Evolutionary conservation across 2,329 filamentous ascomycete genomes (phyloP).

Genomic region (Trichoderma atroviride): DNA sequence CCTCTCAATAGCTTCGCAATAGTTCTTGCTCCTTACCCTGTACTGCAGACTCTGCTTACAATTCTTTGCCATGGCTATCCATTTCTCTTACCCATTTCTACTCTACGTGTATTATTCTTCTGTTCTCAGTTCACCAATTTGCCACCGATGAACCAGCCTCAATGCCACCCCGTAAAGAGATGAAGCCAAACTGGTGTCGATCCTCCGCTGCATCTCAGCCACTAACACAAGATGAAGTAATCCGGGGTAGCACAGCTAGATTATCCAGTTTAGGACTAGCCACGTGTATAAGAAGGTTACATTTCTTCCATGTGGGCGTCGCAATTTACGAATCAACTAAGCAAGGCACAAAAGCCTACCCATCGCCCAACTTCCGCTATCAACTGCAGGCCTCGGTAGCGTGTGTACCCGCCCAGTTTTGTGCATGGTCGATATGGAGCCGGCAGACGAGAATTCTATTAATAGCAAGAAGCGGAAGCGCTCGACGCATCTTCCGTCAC

Average conservation of each 20-base stretch:
- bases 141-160: not conserved
- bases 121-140: not conserved
- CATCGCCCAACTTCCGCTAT: not conserved
- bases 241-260: conserved; percentile 1
- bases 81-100: not conserved
- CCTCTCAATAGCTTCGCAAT: not conserved
- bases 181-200: not conserved
- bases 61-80: not conserved
- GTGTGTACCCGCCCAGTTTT: not conserved
- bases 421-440: not conserved
- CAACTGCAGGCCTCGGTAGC: not conserved
- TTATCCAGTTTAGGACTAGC: not conserved
- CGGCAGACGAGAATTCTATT: not conserved
- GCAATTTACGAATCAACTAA: not conserved
- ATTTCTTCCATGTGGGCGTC: conserved; percentile 3
- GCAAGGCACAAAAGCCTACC: not conserved
- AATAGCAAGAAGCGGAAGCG: conserved; percentile 13
- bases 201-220: not conserved
- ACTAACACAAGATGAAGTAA: not conserved
- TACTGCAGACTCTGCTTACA: not conserved
- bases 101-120: not conserved
- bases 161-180: not conserved
- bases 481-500: not conserved
- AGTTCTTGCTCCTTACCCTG: not conserved
- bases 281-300: conserved; percentile 12